These are phyloP conservation scores for Avicennia marina DNA, from an alignment of 257 asterid genomes.

Conservation along the genomic window DNA sequence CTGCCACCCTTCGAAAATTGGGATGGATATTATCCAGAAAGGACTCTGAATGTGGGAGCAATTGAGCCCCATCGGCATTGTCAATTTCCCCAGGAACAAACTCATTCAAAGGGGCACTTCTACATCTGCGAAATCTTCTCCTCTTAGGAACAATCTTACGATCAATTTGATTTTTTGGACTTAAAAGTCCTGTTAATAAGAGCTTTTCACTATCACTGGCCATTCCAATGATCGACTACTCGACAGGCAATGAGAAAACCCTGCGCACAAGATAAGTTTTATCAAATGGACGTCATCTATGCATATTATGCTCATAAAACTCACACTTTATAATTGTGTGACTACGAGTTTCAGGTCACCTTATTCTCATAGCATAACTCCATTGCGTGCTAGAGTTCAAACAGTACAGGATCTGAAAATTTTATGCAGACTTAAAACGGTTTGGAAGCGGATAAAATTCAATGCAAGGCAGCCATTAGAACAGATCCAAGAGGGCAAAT, in stretches of 20 bases:
- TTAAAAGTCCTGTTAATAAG: constrained; percentile 24
- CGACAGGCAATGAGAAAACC: too few relatives aligned
- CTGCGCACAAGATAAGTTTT: constrained; percentile 8
- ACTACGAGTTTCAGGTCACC: background rate
- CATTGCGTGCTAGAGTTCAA: too few relatives aligned
- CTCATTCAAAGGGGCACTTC: constrained; percentile 66
- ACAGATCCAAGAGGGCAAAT: background rate
- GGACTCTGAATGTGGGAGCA: constrained; percentile 28
- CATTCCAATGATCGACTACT: constrained; percentile 27
- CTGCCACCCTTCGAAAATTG: constrained; percentile 37
- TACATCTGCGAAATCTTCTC: constrained; percentile 62
- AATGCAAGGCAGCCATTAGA: constrained; percentile 7
- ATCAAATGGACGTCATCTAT: background rate
- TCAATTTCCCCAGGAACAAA: constrained; percentile 39
- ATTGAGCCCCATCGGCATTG: constrained; percentile 17
- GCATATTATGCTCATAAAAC: background rate
- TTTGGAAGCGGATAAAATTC: background rate
- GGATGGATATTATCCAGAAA: constrained; percentile 45
- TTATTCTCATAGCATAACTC: too few relatives aligned
- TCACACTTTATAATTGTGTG: constrained; percentile 8
- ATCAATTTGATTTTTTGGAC: constrained; percentile 21
- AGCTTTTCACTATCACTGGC: constrained; percentile 25
- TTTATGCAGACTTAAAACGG: too few relatives aligned
- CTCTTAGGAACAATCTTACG: constrained; percentile 25
- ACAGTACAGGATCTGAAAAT: background rate